These are phyloP conservation scores for Lactuca saligna DNA, from an alignment of 129 eudicot species.

Conservation along the genomic window DNA sequence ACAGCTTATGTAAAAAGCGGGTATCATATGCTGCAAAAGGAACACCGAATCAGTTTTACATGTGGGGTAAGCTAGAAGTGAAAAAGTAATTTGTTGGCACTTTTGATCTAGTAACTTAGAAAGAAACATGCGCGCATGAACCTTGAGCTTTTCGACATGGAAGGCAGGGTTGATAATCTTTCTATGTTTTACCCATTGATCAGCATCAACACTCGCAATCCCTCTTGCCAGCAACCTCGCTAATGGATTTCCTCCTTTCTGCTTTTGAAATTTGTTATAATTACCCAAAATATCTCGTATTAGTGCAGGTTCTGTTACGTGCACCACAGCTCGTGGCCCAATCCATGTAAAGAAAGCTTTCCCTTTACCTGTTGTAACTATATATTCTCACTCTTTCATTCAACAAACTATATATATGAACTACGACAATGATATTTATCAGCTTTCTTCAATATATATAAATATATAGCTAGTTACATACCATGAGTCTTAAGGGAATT, in stretches of 20 bases:
- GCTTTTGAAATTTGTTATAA: slow-evolving; percentile 34
- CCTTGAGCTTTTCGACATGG: slow-evolving; percentile 53
- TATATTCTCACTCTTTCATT: neutral
- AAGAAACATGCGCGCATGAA: neutral
- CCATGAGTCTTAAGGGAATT: neutral
- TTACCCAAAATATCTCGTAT: slow-evolving; percentile 38
- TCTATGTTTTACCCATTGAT: slow-evolving; percentile 47
- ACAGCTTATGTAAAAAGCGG: slow-evolving; percentile 38
- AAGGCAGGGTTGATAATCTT: slow-evolving; percentile 50
- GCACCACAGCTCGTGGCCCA: slow-evolving; percentile 42
- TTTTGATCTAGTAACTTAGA: neutral
- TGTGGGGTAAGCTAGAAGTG: no score
- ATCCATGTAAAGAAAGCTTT: slow-evolving; percentile 35
- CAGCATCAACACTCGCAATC: neutral
- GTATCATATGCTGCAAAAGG: slow-evolving; percentile 45
- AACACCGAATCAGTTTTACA: neutral
- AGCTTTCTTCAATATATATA: neutral
- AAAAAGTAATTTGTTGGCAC: neutral
- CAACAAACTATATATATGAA: neutral
- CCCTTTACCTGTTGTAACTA: slow-evolving; percentile 12
- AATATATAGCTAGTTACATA: slow-evolving; percentile 6
- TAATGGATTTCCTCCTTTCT: slow-evolving; percentile 25
- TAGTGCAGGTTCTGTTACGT: slow-evolving; percentile 36
- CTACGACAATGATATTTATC: no score
- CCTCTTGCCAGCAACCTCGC: slow-evolving; percentile 20